Evolutionary conservation across 495 filamentous ascomycete species (phyloP), one percentile per base, ranked within the genome.

Genomic region (Xylona heveae): DNA sequence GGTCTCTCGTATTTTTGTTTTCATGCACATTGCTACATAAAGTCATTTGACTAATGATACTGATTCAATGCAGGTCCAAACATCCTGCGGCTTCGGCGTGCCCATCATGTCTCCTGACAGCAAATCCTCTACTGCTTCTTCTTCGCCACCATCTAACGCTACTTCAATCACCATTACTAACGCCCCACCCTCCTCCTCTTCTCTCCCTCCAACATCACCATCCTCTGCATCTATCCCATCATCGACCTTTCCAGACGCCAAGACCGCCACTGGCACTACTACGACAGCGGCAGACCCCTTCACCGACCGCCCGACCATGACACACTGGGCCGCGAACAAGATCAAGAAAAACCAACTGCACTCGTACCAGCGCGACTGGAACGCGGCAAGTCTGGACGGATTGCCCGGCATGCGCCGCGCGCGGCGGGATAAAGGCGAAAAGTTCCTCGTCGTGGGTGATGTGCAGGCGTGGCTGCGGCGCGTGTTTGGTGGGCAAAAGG

Each of bases 11-110:
- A n/a, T n/a, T n/a, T n/a, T n/a, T n/a, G n/a, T n/a, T n/a, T n/a
- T n/a, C n/a, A n/a, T n/a, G n/a, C n/a, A n/a, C n/a, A n/a, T n/a
- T n/a, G n/a, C n/a, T n/a, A n/a, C n/a, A 20, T 8, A 10, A 17
- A 26, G 1, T 6, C 15, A 17, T 15, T 5, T 2, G 25, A 20
- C 16, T 14, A 12, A 20, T 39, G 30, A 19, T 33, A n/a, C n/a
- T 14, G 28, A 7, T 30, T 3, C 10, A 8, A 17, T 35, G 13
- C 28, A 64, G 59, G 57, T 67, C 6, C 63, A 69, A 55, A 64
- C 59, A 12, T 61, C 59, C 6, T 71, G 67, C 39, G 64, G 67
- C 1, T 71, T 53, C 39, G 64, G 61, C 8, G 65, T 72, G 3
- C 66, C 68, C 0, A 41, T 64, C 6, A n/a, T n/a, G n/a, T n/a